A percentile compares a stretch with the other conserved stretches of the same genome.
Evolutionary conservation across 768 basidiomycete species (phyloP).

Genomic region (Boletus eberwhitei): DNA sequence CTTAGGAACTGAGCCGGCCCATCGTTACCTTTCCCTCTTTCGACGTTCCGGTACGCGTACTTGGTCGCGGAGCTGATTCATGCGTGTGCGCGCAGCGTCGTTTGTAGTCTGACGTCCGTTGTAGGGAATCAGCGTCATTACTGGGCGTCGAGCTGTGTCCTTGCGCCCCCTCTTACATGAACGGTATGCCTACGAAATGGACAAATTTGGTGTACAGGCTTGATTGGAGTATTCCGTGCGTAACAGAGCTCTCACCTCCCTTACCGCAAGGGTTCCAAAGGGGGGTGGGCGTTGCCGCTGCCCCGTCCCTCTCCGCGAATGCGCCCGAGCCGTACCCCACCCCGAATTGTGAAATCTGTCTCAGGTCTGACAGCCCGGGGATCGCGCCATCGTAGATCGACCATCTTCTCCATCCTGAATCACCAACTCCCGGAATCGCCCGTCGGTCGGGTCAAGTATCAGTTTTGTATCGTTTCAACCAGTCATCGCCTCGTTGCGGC

Average conservation of each 20-base stretch:
- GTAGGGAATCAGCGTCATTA: neutral
- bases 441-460: neutral
- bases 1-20: conserved; percentile 16
- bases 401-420: neutral
- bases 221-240: neutral
- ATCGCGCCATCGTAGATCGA: conserved; percentile 3
- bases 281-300: neutral
- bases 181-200: neutral
- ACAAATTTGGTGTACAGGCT: neutral
- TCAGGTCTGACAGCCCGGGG: conserved; percentile 1
- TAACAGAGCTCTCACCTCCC: conserved; percentile 11
- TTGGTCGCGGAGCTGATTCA: conserved; percentile 2
- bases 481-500: neutral
- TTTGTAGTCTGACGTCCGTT: neutral
- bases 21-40: conserved; percentile 11
- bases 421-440: neutral
- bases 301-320: neutral
- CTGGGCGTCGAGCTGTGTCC: neutral
- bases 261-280: neutral
- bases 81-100: neutral
- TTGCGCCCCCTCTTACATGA: neutral
- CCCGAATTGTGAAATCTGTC: conserved; percentile 4
- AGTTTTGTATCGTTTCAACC: neutral
- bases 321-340: neutral
- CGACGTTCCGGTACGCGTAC: conserved; percentile 4